Evolutionary conservation across 2,329 filamentous ascomycete genomes (phyloP), one percentile per base, ranked within the genome.

Genomic region (Seiridium unicorne): DNA sequence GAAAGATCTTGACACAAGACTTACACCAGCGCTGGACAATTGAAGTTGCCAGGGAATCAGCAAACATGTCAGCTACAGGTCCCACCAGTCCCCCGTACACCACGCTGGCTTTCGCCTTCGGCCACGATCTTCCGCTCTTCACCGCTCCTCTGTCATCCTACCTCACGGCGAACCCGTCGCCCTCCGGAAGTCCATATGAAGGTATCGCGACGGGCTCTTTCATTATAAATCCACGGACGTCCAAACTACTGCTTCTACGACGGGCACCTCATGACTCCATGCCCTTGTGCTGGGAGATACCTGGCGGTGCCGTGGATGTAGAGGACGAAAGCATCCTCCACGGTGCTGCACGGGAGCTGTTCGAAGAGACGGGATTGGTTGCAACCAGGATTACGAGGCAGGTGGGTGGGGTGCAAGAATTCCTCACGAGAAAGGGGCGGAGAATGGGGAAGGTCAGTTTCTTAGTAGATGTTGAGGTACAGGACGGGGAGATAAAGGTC

Each of bases 211-310:
- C 69, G 26, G 68, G 69, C 13, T 64, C 69, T n/a, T 67, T 70
- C 48, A 70, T 74, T 42, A 70, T 74, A 57, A 63, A 69, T 56
- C 51, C 59, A 6, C 35, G 44, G 5, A 36, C 59, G 11, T 11
- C 51, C 48, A 68, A 67, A 48, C 63, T 78, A n/a, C 71, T 78
- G n/a, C 66, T 79, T 2, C 62, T 79, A 4, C 76, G 77, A 63
- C 74, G 76, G 55, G 73, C 75, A 11, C 62, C 70, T 6, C 65
- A 67, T 56, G 75, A 77, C 61, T 72, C 67, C 3, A 66, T 73
- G 60, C 77, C 77, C 4, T 58, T 70, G 53, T 64, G 63, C 13
- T 80, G 78, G 78, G 78, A 80, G 65, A 61, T 74, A 10, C 78
- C 77, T 0, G 78, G 78, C 9, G 78, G 78, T 31, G 70, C 68